phyloP scores from a whole-genome alignment of 1,284 basidiomycete genomes.

The Coniferiporia weirii region DNA sequence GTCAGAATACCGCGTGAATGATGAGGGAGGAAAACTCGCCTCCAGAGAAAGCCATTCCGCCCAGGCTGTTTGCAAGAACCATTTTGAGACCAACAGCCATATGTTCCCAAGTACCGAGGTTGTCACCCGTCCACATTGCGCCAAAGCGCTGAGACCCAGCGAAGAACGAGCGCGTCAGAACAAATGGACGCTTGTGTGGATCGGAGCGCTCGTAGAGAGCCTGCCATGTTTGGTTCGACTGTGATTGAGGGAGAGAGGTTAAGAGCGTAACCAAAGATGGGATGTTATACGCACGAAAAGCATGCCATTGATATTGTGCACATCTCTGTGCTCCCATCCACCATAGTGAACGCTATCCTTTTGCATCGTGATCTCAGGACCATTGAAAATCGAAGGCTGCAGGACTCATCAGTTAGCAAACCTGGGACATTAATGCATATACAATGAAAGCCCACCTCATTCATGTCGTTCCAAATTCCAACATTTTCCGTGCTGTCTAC shows the following conservation, averaged over 20 bases:
- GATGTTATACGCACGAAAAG: constrained; percentile 51
- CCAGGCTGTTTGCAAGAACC: constrained; percentile 86
- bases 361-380: constrained; percentile 96
- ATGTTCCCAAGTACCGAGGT: constrained; percentile 96
- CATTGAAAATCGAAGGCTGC: constrained; percentile 95
- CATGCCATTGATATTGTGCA: constrained; percentile 94
- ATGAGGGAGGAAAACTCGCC: constrained; percentile 46
- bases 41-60: constrained; percentile 92
- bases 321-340: constrained; percentile 96
- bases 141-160: constrained; percentile 95
- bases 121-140: constrained; percentile 99
- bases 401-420: constrained; percentile 5
- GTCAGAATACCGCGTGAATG: constrained; percentile 1
- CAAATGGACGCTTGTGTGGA: constrained; percentile 82
- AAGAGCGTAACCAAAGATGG: constrained; percentile 15
- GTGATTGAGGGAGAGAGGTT: neutral
- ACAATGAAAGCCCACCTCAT: constrained; percentile 62
- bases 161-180: constrained; percentile 92
- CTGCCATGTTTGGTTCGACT: constrained; percentile 85
- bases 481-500: constrained; percentile 74
- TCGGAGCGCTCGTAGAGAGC: constrained; percentile 76
- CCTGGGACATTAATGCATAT: neutral
- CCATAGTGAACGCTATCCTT: constrained; percentile 89
- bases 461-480: constrained; percentile 99
- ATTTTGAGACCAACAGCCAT: constrained; percentile 93